Percentiles rank a stretch among this genome's conserved stretches.
Conservation (phyloP, 2,329 filamentous ascomycete genomes). For the Aspergillus pseudoterreus region DNA sequence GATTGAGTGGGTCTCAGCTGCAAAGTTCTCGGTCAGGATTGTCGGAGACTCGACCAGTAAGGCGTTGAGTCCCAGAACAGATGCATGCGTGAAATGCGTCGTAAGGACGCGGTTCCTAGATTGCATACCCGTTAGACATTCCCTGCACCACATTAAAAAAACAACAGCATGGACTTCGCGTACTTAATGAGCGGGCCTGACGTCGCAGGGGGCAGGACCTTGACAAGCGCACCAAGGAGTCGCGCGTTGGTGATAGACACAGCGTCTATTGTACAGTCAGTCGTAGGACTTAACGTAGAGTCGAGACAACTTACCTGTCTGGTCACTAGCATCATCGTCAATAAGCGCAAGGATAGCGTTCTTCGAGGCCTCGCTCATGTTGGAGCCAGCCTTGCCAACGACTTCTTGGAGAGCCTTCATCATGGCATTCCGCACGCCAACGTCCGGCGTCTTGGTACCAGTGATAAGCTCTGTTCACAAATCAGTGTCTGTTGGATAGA, state of each 20-base stretch:
- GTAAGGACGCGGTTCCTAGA: constrained; percentile 73
- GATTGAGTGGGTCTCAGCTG: constrained; percentile 70
- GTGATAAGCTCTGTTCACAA: constrained; percentile 70
- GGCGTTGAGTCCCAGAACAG: constrained; percentile 82
- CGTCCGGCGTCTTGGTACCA: constrained; percentile 85
- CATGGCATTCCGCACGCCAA: constrained; percentile 91
- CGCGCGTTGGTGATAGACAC: constrained; percentile 90
- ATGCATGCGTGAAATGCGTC: constrained; percentile 69
- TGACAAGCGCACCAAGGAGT: constrained; percentile 83
- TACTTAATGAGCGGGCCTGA: constrained; percentile 59
- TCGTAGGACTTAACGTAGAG: neutral
- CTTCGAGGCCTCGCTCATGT: constrained; percentile 90
- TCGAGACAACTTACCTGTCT: constrained; percentile 52
- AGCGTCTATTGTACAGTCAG: constrained; percentile 41
- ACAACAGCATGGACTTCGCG: constrained; percentile 10
- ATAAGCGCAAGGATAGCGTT: constrained; percentile 83
- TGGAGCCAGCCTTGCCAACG: constrained; percentile 86
- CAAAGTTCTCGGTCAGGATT: constrained; percentile 64
- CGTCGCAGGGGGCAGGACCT: constrained; percentile 72
- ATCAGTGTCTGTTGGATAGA: constrained; percentile 5
- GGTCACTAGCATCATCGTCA: constrained; percentile 74
- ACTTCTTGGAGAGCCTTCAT: constrained; percentile 95
- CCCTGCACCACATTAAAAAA: neutral
- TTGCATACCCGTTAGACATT: constrained; percentile 32
- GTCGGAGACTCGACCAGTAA: constrained; percentile 77